Evolutionary conservation across 1,284 basidiomycete genomes (phyloP), one percentile per base, ranked within the genome.

Genomic region (Apiotrichum sp.): DNA sequence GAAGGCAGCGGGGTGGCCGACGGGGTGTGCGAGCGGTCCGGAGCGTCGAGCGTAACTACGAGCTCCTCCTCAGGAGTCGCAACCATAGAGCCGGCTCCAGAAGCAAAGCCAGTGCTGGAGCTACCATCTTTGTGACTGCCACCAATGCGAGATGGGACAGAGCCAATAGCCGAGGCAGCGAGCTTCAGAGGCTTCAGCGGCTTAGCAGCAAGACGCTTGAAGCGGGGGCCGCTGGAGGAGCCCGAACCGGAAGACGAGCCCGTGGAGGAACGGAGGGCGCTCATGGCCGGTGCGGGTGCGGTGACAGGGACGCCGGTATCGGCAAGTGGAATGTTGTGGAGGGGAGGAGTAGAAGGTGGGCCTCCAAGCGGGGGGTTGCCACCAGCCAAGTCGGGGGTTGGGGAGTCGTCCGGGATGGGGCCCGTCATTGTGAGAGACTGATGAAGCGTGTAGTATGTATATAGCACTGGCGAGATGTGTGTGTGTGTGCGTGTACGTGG

Each of bases 131-230:
- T 14, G 48, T 48, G 47, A 5, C 29, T 9, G 48, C 50, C 16
- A 42, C 39, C 8, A 13, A 50, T 42, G 31, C 49, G 52, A 44
- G 45, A 31, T 40, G 50, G 47, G 47, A 62, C 55, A 6, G 53
- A 43, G 46, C 41, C 48, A 58, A 72, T 61, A 3, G 72, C 69
- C 34, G 65, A 69, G 39, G 69, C 70, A 3, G 71, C 72, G 35
- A 74, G 64, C 60, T 70, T 74, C 61, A 74, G 69, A 2, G 72
- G 71, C 60, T 70, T 72, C 31, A 74, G 70, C 2, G 71, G 71
- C 57, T 70, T 71, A 3, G 65, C 58, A 2, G 70, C 70, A 7
- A 72, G 62, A 34, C 67, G 59, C 22, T 59, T 61, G 38, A 69
- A 54, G 31, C 63, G 58, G 10, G 53, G 55, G 14, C 29, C 43